Percentiles rank a stretch among this genome's conserved stretches.
These are phyloP conservation scores for Hippophae tibetana DNA, from an alignment of 306 rosid species.

Conservation along the genomic window DNA sequence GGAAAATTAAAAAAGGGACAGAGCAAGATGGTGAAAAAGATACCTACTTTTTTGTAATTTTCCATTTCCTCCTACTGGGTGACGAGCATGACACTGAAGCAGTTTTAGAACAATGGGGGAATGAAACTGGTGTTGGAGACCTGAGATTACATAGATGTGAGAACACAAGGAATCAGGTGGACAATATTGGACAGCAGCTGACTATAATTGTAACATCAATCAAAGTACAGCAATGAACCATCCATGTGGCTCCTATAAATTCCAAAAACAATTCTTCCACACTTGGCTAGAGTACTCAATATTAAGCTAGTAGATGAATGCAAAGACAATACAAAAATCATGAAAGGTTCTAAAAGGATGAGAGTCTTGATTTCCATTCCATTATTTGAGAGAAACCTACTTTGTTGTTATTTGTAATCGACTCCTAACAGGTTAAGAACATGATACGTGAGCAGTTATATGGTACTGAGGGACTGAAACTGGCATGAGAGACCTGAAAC, in stretches of 20 bases:
- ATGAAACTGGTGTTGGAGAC: constrained; percentile 33
- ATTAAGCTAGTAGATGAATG: too few relatives aligned
- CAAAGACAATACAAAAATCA: too few relatives aligned
- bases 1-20: background rate
- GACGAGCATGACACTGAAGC: constrained; percentile 37
- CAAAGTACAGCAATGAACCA: constrained; percentile 7
- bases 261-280: too few relatives aligned
- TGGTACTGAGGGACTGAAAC: too few relatives aligned
- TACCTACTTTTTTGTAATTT: constrained; percentile 69
- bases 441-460: too few relatives aligned
- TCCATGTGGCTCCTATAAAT: background rate
- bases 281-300: too few relatives aligned
- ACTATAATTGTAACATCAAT: constrained; percentile 8
- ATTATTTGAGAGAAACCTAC: too few relatives aligned
- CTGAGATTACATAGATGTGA: constrained; percentile 37
- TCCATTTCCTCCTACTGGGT: constrained; percentile 44
- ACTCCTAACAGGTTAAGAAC: too few relatives aligned
- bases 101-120: constrained; percentile 38
- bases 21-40: constrained; percentile 23
- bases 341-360: too few relatives aligned
- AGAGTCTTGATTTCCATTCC: too few relatives aligned
- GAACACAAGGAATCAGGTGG: constrained; percentile 1
- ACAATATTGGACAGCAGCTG: constrained; percentile 6
- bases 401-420: too few relatives aligned
- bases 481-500: too few relatives aligned